phyloP scores from a whole-genome alignment of 805 yeast species.

The Kockiozyma suomiensis region DNA sequence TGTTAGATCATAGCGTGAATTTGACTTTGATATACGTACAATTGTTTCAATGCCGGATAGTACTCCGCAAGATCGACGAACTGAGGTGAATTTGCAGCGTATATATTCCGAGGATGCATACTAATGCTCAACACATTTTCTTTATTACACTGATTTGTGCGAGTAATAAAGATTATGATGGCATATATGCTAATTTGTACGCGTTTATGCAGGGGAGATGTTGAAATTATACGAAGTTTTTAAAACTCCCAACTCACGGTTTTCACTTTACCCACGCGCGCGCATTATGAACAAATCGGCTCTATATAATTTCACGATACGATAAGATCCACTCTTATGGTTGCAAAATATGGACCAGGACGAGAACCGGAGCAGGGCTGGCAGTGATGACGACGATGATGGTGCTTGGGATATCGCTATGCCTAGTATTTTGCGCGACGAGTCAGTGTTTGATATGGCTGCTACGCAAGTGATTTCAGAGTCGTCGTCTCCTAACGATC shows the following conservation, averaged over 20 bases:
- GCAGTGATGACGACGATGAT: conserved; percentile 1
- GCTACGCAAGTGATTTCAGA: conserved; percentile 1
- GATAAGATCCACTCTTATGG: not conserved
- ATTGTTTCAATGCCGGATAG: conserved; percentile 17
- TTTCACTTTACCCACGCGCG: not conserved
- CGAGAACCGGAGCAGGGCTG: not conserved
- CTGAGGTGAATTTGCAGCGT: conserved; percentile 11
- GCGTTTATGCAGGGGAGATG: not conserved
- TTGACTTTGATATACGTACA: conserved; percentile 8
- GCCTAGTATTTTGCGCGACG: not conserved
- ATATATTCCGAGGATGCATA: conserved; percentile 32
- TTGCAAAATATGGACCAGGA: not conserved
- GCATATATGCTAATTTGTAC: not conserved
- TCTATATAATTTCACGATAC: not conserved
- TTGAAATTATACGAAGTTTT: not conserved
- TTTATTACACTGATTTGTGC: not conserved
- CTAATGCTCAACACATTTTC: no score
- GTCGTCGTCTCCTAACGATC: not conserved
- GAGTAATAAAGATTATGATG: not conserved
- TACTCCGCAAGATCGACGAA: conserved; percentile 22
- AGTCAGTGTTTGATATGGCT: not conserved
- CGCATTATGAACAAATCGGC: not conserved
- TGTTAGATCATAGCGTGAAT: not conserved
- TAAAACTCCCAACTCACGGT: not conserved
- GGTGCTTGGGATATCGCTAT: not conserved